phyloP scores from a whole-genome alignment of 2,329 filamentous ascomycete genomes.

The Verticillium nubilum region DNA sequence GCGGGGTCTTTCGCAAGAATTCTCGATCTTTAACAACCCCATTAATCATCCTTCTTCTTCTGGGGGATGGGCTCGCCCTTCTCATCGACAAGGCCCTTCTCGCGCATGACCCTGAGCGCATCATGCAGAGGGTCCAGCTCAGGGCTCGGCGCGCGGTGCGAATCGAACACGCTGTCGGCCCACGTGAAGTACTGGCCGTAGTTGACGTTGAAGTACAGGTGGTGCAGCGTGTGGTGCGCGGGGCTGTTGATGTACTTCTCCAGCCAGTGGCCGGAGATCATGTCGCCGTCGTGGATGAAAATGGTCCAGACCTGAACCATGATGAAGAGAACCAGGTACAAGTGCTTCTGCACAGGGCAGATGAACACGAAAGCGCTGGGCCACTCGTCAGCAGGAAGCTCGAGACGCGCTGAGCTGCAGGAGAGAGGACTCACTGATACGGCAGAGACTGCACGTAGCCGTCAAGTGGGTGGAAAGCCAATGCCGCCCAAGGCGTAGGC shows the following conservation, averaged over 20 bases:
- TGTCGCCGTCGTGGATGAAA: conserved; percentile 43
- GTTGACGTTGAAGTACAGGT: conserved; percentile 45
- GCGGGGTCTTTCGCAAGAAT: no score
- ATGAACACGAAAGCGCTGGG: conserved; percentile 35
- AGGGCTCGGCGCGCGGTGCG: conserved; percentile 35
- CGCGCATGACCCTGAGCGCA: conserved; percentile 35
- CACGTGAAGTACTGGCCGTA: conserved; percentile 45
- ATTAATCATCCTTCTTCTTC: conserved; percentile 16
- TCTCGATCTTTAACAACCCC: no score
- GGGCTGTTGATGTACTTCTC: conserved; percentile 42
- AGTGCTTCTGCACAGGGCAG: conserved; percentile 38
- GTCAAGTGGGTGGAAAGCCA: conserved; percentile 41
- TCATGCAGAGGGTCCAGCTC: conserved; percentile 38
- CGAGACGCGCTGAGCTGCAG: not conserved
- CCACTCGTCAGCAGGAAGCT: not conserved
- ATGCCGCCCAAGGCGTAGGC: conserved; percentile 39
- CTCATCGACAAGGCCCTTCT: conserved; percentile 38
- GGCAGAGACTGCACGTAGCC: conserved; percentile 40
- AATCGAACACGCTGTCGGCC: conserved; percentile 38
- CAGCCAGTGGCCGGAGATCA: conserved; percentile 39
- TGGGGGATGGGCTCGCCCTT: conserved; percentile 31
- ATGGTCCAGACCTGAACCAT: conserved; percentile 43
- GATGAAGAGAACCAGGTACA: conserved; percentile 37
- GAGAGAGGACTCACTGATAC: conserved; percentile 31
- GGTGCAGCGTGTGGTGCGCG: conserved; percentile 41